Evolutionary conservation across 805 yeast species (phyloP).

Genomic region (Yamadazyma sp.): DNA sequence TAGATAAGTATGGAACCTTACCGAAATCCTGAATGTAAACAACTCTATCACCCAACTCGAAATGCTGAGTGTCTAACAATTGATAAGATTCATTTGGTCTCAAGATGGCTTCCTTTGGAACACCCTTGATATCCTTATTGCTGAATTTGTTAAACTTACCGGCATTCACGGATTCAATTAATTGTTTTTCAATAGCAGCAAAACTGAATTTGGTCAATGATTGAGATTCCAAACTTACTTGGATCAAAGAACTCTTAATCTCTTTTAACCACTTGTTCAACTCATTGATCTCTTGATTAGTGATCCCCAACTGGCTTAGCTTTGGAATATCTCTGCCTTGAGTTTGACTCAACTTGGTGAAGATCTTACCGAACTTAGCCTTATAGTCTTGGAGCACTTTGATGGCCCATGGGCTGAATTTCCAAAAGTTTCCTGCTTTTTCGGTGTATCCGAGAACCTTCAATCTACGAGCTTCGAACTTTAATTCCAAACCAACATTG

Average conservation of each 20-base stretch:
- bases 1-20: slow-evolving; percentile 80
- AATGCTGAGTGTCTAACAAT: slow-evolving; percentile 69
- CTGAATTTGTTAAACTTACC: slow-evolving; percentile 46
- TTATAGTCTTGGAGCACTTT: slow-evolving; percentile 62
- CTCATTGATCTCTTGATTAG: slow-evolving; percentile 45
- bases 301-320: slow-evolving; percentile 35
- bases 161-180: slow-evolving; percentile 41
- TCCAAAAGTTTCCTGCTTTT: slow-evolving; percentile 59
- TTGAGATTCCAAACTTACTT: slow-evolving; percentile 76
- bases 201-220: slow-evolving; percentile 68
- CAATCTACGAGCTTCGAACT: slow-evolving; percentile 72
- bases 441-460: slow-evolving; percentile 89
- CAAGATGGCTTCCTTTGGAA: slow-evolving; percentile 80
- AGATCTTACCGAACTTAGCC: slow-evolving; percentile 59
- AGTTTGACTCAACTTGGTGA: slow-evolving; percentile 37
- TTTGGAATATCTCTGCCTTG: slow-evolving; percentile 36
- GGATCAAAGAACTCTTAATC: slow-evolving; percentile 47
- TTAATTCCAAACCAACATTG: slow-evolving; percentile 81
- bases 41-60: slow-evolving; percentile 87
- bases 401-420: slow-evolving; percentile 73
- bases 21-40: slow-evolving; percentile 83
- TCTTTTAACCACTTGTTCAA: slow-evolving; percentile 51
- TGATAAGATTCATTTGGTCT: slow-evolving; percentile 73
- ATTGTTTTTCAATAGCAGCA: slow-evolving; percentile 61
- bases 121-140: slow-evolving; percentile 66